These are phyloP conservation scores for Plasmodium berghei DNA, from an alignment of 169 alveolate genomes.

Conservation along the genomic window DNA sequence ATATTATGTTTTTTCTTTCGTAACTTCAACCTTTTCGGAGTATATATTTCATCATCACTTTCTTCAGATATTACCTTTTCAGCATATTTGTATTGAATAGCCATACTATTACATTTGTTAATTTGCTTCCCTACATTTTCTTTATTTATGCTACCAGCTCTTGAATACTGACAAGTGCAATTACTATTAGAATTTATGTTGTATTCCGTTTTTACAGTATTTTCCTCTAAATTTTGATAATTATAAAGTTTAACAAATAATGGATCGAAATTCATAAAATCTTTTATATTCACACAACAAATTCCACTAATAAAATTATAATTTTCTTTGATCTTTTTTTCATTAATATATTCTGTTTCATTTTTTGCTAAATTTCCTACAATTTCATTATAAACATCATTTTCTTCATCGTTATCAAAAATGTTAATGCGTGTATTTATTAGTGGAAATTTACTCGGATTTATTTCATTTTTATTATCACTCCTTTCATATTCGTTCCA, in stretches of 20 bases:
- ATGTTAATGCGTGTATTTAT: conserved; percentile 27
- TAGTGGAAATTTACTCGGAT: conserved; percentile 11
- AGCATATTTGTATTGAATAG: not conserved
- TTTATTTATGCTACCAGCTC: not conserved
- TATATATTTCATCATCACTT: conserved; percentile 60
- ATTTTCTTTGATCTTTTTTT: conserved; percentile 19
- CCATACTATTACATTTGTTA: not conserved
- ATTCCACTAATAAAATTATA: conserved; percentile 38
- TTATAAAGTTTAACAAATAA: conserved; percentile 57
- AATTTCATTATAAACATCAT: conserved; percentile 27
- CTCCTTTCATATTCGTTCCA: conserved; percentile 22
- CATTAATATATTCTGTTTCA: conserved; percentile 10
- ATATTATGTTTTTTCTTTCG: conserved; percentile 15
- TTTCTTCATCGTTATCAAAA: conserved; percentile 32
- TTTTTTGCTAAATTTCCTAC: not conserved
- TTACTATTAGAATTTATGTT: not conserved
- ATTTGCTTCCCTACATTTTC: not conserved
- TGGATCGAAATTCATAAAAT: conserved; percentile 53
- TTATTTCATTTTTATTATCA: not conserved
- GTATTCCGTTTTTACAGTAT: not conserved
- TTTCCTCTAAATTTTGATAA: conserved; percentile 2
- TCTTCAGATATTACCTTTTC: conserved; percentile 7
- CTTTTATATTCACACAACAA: conserved; percentile 20
- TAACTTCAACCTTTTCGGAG: conserved; percentile 37
- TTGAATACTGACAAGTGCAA: not conserved